Percentiles rank a stretch among this genome's conserved stretches.
These are phyloP conservation scores for Plantago elongata DNA, from an alignment of 257 asterid species.

Conservation along the genomic window DNA sequence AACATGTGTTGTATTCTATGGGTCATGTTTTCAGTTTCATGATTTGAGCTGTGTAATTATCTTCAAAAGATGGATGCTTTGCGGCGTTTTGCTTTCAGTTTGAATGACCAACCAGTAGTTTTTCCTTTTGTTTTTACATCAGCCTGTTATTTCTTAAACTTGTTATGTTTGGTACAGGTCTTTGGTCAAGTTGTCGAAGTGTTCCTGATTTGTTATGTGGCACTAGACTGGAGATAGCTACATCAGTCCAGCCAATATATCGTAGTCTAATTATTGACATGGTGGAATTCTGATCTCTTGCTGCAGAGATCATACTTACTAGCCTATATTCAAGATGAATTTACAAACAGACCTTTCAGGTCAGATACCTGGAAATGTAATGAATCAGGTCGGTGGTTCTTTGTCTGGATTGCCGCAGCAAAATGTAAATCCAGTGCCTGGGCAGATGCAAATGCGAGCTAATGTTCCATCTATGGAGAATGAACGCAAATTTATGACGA, in stretches of 20 bases:
- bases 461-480: conserved; percentile 46
- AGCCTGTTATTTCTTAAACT: neutral
- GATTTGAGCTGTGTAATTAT: too few species aligned
- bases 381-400: conserved; percentile 53
- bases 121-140: too few species aligned
- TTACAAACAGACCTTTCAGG: conserved; percentile 57
- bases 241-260: conserved; percentile 19
- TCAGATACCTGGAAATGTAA: conserved; percentile 63
- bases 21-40: too few species aligned
- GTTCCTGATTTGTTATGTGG: conserved; percentile 1
- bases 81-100: too few species aligned
- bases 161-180: conserved; percentile 27
- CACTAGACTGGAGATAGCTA: conserved; percentile 21
- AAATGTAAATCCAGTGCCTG: conserved; percentile 54
- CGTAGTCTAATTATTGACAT: neutral
- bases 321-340: conserved; percentile 42
- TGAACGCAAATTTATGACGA: conserved; percentile 50
- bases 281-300: conserved; percentile 7
- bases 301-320: conserved; percentile 20
- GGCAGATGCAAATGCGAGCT: conserved; percentile 63
- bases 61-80: too few species aligned
- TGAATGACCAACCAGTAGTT: too few species aligned
- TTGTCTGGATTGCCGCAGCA: conserved; percentile 53
- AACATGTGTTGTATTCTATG: too few species aligned
- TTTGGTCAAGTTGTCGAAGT: conserved; percentile 17